Conservation (phyloP, 805 yeast species). For the Wickerhamia fluorescens region DNA sequence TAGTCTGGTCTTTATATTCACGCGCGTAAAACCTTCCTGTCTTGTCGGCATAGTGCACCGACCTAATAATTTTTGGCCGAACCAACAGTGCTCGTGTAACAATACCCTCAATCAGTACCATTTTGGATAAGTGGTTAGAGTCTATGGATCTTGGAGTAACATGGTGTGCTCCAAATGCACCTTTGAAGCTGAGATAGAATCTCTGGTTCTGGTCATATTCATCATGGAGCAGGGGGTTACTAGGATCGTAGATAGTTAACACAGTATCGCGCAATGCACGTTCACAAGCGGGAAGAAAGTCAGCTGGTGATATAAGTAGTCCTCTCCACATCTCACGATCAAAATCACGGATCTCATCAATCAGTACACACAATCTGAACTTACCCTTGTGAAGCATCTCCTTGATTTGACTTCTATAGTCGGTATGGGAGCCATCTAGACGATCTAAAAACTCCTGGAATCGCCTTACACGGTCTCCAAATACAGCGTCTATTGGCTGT, state of each 20-base stretch:
- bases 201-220: slow-evolving; percentile 54
- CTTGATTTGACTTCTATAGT: slow-evolving; percentile 64
- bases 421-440: slow-evolving; percentile 41
- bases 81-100: slow-evolving; percentile 91
- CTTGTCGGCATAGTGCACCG: slow-evolving; percentile 87
- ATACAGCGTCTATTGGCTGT: slow-evolving; percentile 40
- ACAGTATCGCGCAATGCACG: slow-evolving; percentile 79
- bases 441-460: slow-evolving; percentile 82
- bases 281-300: slow-evolving; percentile 83
- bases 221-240: slow-evolving; percentile 39
- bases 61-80: slow-evolving; percentile 83
- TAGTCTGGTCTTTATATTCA: slow-evolving; percentile 88
- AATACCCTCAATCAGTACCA: slow-evolving; percentile 90
- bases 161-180: slow-evolving; percentile 84
- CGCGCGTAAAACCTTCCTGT: slow-evolving; percentile 83
- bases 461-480: slow-evolving; percentile 77
- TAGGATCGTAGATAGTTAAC: slow-evolving; percentile 60
- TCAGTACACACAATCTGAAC: slow-evolving; percentile 61
- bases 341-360: slow-evolving; percentile 84
- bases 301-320: slow-evolving; percentile 68
- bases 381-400: slow-evolving; percentile 63
- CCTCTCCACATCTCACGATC: slow-evolving; percentile 77
- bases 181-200: slow-evolving; percentile 74
- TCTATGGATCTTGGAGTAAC: slow-evolving; percentile 84
- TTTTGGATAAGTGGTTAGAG: slow-evolving; percentile 66